Base-by-base conservation (phyloP, 192 early-diverging fungal species). In the Lobulomyces angularis region DNA sequence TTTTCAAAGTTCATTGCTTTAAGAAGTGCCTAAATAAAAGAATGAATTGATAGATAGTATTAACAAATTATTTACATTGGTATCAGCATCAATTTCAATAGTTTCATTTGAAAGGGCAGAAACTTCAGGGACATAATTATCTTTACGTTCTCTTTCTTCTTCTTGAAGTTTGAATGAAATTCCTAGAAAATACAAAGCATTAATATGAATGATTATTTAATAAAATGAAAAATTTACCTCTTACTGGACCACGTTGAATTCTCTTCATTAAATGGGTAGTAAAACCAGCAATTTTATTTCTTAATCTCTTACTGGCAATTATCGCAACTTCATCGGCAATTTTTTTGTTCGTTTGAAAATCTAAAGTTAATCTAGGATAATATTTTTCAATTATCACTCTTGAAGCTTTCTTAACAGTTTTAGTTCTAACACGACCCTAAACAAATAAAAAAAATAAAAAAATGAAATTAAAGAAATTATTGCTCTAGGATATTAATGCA, bases 101-200 rank as follows among this genome's bases (percentile, higher is more conserved):
- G 68, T 62, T 20, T 84, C 82, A 45, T 75, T 80, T 45, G 83
- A 83, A 49, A 98, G 78, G 56, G 92, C 95, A 48, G 95, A 98
- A 61, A 90, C 71, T 55, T 98, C 95, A 42, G 95, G 95, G 48
- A 98, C 90, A 62, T 87, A 98, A 81, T 98, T 90, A 64, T 98
- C 95, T 80, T 90, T 93, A 61, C 92, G 83, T 77, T 98, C 95
- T 69, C 95, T 85, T 75, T 98, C 95, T 73, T 98, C 95, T 69
- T 98, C 95, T 81, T 98, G 95, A 48, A 98, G 82, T 86, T 98
- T 98, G 92, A 96, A 98, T 49, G 95, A 98, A 54, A 98, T 98
- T n/a, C n/a, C n/a, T n/a, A n/a, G n/a, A n/a, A n/a, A n/a, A n/a
- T n/a, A n/a, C n/a, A n/a, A n/a, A n/a, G n/a, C n/a, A n/a, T n/a